Percentiles rank a stretch among this genome's conserved stretches.
These are phyloP conservation scores for Podila horticola DNA, from an alignment of 192 early-diverging fungal genomes.

Conservation along the genomic window DNA sequence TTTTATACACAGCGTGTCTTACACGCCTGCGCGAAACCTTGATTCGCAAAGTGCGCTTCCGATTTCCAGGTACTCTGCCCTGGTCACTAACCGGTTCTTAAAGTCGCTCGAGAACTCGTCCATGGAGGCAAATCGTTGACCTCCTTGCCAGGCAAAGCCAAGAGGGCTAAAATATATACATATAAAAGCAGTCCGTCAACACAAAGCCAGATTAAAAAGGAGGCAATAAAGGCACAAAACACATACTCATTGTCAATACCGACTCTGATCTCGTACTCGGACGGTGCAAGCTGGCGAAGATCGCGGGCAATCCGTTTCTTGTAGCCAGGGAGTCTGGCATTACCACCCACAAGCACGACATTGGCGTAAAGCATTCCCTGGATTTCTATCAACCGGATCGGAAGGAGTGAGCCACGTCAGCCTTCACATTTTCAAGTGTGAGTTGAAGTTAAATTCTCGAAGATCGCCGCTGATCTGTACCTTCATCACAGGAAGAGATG, in stretches of 20 bases:
- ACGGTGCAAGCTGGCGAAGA: conserved; percentile 63
- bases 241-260: conserved; percentile 68
- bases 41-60: conserved; percentile 65
- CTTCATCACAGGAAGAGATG: conserved; percentile 54
- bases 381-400: conserved; percentile 36
- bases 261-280: conserved; percentile 66
- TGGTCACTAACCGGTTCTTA: conserved; percentile 61
- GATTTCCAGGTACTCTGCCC: conserved; percentile 70
- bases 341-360: conserved; percentile 76
- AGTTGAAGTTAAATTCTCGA: too few relatives aligned
- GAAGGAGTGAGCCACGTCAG: conserved; percentile 2
- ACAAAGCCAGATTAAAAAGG: background rate
- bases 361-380: conserved; percentile 75
- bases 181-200: conserved; percentile 6
- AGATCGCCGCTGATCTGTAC: background rate
- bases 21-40: conserved; percentile 54
- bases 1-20: background rate
- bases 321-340: conserved; percentile 69
- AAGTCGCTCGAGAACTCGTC: conserved; percentile 58
- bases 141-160: conserved; percentile 69
- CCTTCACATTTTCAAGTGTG: background rate
- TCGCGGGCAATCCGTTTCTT: conserved; percentile 66
- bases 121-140: conserved; percentile 46
- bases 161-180: conserved; percentile 59
- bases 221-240: background rate